phyloP scores from a whole-genome alignment of 2,329 filamentous ascomycete species.

The Ceratocystis cubensis region DNA sequence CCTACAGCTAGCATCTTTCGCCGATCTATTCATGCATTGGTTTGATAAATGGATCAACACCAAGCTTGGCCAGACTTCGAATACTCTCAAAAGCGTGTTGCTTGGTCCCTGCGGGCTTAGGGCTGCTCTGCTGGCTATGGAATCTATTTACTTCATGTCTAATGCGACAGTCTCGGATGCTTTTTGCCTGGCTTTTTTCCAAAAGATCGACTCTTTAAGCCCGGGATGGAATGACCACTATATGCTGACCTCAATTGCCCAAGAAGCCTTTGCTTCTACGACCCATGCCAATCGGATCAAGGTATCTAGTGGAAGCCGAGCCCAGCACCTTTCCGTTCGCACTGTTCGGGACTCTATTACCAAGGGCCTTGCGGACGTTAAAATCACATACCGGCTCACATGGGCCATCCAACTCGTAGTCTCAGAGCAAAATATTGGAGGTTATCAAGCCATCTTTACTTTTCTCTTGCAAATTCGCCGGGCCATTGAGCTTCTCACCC shows the following conservation, averaged over 20 bases:
- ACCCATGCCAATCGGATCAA: conserved; percentile 52
- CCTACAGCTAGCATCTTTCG: conserved; percentile 50
- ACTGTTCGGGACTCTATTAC: conserved; percentile 45
- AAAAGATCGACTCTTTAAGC: conserved; percentile 52
- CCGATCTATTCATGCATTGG: conserved; percentile 57
- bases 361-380: conserved; percentile 46
- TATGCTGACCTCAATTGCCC: conserved; percentile 62
- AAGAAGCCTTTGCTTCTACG: conserved; percentile 53
- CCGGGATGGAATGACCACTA: conserved; percentile 68
- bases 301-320: conserved; percentile 38
- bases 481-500: conserved; percentile 53
- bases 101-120: conserved; percentile 57
- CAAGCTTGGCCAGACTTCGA: conserved; percentile 58
- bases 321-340: conserved; percentile 33
- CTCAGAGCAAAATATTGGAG: conserved; percentile 46
- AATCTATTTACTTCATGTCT: conserved; percentile 61
- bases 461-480: conserved; percentile 68
- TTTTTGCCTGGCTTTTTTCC: conserved; percentile 60
- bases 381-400: conserved; percentile 53
- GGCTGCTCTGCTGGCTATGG: conserved; percentile 51
- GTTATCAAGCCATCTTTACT: conserved; percentile 61
- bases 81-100: conserved; percentile 51
- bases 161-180: conserved; percentile 56
- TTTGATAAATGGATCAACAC: conserved; percentile 67
- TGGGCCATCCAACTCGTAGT: conserved; percentile 63